These are phyloP conservation scores for Aspergillus sp. DNA, from an alignment of 2,329 filamentous ascomycete species.

Conservation along the genomic window DNA sequence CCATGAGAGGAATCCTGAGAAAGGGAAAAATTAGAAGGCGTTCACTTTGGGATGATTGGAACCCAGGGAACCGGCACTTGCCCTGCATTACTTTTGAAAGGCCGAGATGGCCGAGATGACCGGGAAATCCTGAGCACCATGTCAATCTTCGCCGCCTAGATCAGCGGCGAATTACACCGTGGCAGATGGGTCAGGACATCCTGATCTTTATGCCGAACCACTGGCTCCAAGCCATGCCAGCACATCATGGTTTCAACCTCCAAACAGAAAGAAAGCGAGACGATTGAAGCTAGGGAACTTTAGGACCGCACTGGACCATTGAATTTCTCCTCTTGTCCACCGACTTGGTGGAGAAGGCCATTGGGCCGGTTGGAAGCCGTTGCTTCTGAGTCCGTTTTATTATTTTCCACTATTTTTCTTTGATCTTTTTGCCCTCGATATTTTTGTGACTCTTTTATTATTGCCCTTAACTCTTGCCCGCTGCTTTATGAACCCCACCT, in stretches of 20 bases:
- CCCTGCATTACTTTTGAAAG: conserved; percentile 21
- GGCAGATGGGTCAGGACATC: conserved; percentile 49
- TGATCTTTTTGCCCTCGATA: conserved; percentile 7
- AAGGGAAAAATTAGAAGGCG: not conserved
- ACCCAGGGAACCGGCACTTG: conserved; percentile 18
- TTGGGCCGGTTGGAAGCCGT: conserved; percentile 20
- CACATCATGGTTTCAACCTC: conserved; percentile 62
- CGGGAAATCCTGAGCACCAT: conserved; percentile 21
- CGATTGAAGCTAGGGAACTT: conserved; percentile 17
- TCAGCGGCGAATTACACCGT: conserved; percentile 38
- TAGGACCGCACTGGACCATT: conserved; percentile 18
- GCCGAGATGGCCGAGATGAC: conserved; percentile 17
- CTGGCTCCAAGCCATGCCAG: conserved; percentile 84
- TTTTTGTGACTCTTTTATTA: conserved; percentile 12
- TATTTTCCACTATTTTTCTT: conserved; percentile 11
- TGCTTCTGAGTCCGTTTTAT: conserved; percentile 14
- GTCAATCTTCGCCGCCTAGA: conserved; percentile 34
- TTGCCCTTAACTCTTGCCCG: conserved; percentile 12
- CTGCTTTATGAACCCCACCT: conserved; percentile 30
- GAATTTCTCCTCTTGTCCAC: conserved; percentile 13
- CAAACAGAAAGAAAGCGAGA: conserved; percentile 18
- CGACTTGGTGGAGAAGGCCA: conserved; percentile 19
- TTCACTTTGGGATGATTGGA: conserved; percentile 8
- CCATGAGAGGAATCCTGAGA: not conserved
- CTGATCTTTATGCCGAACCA: conserved; percentile 63